phyloP scores from a whole-genome alignment of 2,329 filamentous ascomycete genomes.

The Helminthosporium solani region DNA sequence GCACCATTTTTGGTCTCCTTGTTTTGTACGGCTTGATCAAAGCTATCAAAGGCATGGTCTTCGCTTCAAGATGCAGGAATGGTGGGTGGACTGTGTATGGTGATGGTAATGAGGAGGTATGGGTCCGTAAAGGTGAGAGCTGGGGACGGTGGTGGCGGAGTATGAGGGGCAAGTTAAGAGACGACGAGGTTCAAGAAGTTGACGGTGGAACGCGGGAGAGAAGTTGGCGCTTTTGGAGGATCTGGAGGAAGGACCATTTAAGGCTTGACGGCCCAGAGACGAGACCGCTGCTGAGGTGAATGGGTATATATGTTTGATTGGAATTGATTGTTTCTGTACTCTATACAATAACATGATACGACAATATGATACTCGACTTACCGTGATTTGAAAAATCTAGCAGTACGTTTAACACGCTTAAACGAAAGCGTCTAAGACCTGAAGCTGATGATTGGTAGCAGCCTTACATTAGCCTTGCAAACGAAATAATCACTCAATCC shows the following conservation, averaged over 20 bases:
- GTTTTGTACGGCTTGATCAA: conserved; percentile 35
- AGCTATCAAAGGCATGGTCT: conserved; percentile 13
- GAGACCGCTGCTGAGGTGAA: conserved; percentile 20
- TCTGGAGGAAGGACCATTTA: conserved; percentile 4
- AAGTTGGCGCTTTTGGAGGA: conserved; percentile 24
- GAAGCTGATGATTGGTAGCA: too few species aligned
- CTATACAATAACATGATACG: too few species aligned
- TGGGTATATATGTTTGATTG: neutral
- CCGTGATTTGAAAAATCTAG: too few species aligned
- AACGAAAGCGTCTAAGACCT: too few species aligned
- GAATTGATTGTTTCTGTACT: too few species aligned
- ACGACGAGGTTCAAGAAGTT: conserved; percentile 28
- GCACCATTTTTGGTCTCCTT: conserved; percentile 42
- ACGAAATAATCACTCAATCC: too few species aligned
- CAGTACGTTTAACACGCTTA: too few species aligned
- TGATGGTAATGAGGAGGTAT: conserved; percentile 31
- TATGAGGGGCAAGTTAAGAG: conserved; percentile 19
- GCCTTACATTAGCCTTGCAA: too few species aligned
- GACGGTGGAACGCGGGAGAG: conserved; percentile 28
- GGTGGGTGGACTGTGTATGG: conserved; percentile 32
- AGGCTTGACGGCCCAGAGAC: conserved; percentile 16
- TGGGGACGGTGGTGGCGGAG: conserved; percentile 34
- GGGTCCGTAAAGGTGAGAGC: conserved; percentile 31
- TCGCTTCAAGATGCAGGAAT: conserved; percentile 18
- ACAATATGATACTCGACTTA: too few species aligned